Evolutionary conservation across 371 early-diverging fungal genomes (phyloP).

Genomic region (Coemansia sp.): DNA sequence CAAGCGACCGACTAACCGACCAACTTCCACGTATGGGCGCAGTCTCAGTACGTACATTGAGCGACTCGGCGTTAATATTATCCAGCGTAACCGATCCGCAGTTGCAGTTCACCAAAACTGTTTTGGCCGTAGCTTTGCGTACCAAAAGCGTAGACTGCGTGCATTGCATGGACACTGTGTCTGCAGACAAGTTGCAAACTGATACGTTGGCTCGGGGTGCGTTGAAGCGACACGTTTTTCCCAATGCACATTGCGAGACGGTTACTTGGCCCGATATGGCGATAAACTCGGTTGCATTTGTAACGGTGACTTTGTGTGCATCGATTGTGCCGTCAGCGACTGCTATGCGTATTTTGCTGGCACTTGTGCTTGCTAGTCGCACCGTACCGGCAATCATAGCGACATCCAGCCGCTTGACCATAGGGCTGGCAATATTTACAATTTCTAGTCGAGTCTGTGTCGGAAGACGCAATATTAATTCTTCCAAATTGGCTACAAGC

Average conservation of each 20-base stretch:
- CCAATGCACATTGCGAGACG: conserved; percentile 11
- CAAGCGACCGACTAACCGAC: conserved; percentile 12
- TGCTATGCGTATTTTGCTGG: conserved; percentile 18
- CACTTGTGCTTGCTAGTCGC: background rate
- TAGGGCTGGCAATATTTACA: background rate
- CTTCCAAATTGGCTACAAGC: background rate
- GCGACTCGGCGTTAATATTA: background rate
- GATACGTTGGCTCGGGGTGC: conserved; percentile 5
- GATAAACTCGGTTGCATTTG: conserved; percentile 16
- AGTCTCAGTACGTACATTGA: conserved; percentile 11
- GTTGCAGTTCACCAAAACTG: background rate
- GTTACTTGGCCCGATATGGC: conserved; percentile 16
- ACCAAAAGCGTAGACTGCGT: conserved; percentile 1
- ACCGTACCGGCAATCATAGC: conserved; percentile 22
- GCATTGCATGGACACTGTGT: background rate
- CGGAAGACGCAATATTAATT: conserved; percentile 22
- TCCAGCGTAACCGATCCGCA: conserved; percentile 17
- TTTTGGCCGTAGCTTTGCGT: background rate
- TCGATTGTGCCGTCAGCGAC: conserved; percentile 21
- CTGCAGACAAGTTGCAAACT: background rate
- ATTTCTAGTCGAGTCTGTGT: conserved; percentile 9
- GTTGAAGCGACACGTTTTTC: conserved; percentile 8
- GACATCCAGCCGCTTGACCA: conserved; percentile 12
- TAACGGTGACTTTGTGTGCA: background rate
- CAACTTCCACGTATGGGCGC: conserved; percentile 32